phyloP scores from a whole-genome alignment of 805 yeast genomes.

The Cyberlindnera mycetangii region DNA sequence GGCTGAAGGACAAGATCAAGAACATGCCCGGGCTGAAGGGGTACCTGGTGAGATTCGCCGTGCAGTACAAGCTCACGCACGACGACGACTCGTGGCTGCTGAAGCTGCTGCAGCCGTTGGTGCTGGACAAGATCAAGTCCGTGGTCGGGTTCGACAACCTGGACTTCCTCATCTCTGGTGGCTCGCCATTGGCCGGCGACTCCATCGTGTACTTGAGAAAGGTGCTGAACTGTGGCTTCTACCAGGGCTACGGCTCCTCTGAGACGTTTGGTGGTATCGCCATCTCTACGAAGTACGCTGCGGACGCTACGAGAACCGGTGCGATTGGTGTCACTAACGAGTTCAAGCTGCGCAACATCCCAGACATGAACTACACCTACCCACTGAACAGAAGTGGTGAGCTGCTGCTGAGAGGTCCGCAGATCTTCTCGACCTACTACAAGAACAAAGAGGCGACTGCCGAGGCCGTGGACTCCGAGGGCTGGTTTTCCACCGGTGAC shows the following conservation, averaged over 20 bases:
- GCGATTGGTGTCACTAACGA: constrained; percentile 54
- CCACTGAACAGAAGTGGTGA: constrained; percentile 53
- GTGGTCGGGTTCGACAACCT: constrained; percentile 48
- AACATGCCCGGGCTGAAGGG: constrained; percentile 46
- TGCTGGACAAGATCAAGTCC: constrained; percentile 42
- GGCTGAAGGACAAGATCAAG: constrained; percentile 46
- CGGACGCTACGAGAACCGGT: constrained; percentile 54
- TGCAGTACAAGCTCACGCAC: constrained; percentile 41
- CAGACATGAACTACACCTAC: constrained; percentile 54
- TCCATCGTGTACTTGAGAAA: constrained; percentile 61
- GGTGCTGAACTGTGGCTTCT: constrained; percentile 50
- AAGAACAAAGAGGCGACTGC: constrained; percentile 54
- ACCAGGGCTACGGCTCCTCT: constrained; percentile 76
- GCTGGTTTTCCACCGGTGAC: constrained; percentile 71
- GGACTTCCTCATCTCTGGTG: constrained; percentile 46
- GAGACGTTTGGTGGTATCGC: constrained; percentile 67
- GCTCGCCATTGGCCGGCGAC: constrained; percentile 67
- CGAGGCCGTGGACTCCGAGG: constrained; percentile 50
- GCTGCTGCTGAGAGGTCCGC: constrained; percentile 61
- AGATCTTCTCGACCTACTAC: constrained; percentile 53
- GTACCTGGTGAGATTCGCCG: constrained; percentile 37
- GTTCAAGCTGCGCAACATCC: constrained; percentile 58
- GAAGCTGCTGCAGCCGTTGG: constrained; percentile 34
- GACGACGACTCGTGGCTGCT: constrained; percentile 31
- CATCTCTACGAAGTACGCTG: constrained; percentile 43